Base-by-base conservation (phyloP, 2,329 filamentous ascomycete genomes). In the Westerdykella ornata region DNA sequence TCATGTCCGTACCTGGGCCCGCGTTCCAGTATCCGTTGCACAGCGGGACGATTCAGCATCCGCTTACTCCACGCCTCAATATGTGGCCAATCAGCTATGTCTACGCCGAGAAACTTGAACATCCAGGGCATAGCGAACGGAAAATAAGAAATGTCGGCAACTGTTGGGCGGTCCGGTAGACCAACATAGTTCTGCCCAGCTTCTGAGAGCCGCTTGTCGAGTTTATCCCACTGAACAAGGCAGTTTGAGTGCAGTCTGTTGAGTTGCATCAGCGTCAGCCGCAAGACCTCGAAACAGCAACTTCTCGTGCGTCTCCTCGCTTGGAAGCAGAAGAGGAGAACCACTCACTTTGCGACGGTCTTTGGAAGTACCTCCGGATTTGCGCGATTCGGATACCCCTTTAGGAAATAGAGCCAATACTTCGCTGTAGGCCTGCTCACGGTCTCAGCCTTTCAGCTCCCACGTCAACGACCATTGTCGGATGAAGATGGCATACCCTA, bases 61-160 rank as follows among this genome's bases (percentile, higher is more conserved):
- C 49, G 37, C 33, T 59, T 31, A 15, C 38, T 41, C 62, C 61
- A 66, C 1, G n/a, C 28, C 39, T 59, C 30, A 31, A 64, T 62
- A 29, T 58, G 38, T 2, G 63, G 59, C 41, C 47, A 67, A 11
- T 62, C 40, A 17, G 52, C 47, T 32, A 65, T 53, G 39, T 66
- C 48, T 1, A 65, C 61, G 1, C 48, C 50, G 2, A 66, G 31
- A 35, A 67, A 64, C 7, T 31, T 52, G 41, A 65, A 66, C 60
- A 66, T 66, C 53, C 55, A 66, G 3, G 58, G 62, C 61, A 66
- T 66, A 1, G 63, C 54, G 43, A 66, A 68, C 1, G 62, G 64
- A 29, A 64, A 58, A 41, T 63, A 67, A 0, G 62, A 58, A 2
- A 68, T 28, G 35, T 68, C 65, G 1, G 65, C 63, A 5, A 67